Base-by-base conservation (phyloP, 2,329 filamentous ascomycete genomes). In the Colletotrichum theobromicola region DNA sequence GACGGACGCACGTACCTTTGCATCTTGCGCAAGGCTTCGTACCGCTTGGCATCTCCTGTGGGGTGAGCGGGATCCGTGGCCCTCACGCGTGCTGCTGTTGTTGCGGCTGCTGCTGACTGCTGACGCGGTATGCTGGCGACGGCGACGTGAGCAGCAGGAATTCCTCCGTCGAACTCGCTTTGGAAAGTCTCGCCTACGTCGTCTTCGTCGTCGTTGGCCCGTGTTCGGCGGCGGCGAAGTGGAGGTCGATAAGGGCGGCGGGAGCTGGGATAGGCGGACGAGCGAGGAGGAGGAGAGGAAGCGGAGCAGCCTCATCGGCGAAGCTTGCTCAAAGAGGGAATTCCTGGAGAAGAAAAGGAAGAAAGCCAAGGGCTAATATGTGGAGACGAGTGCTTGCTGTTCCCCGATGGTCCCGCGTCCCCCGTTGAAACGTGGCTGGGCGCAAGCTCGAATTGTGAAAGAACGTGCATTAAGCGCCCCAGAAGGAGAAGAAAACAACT, bases 1-100 rank as follows among this genome's bases (percentile, higher is more conserved):
- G n/a, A n/a, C n/a, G n/a, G 30, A 61, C 26, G n/a, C 16, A 76
- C 75, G 37, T 67, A 79, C 78, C 77, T 77, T 77, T 79, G 72
- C 77, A 79, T 74, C 78, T 76, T 53, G 74, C 55, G 67, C 77
- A 79, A 15, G 77, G 78, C 32, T 72, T 75, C 62, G 77, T 79
- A 57, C 72, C 70, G n/a, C 77, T 75, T 65, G 77, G 77, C 78
- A 79, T 79, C 63, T 72, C 69, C 69, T 67, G 53, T 37, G 69
- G 69, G 57, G 57, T 13, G 18, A 57, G 21, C 53, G 35, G 67
- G 26, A 53, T 37, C 37, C 28, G 57, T 34, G 57, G 26, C 24
- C 18, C 18, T 30, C 16, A 32, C 28, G 18, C 57, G 15, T 58
- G 21, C 50, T 30, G 26, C 28, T 60, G 24, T 24, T 18, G 42